phyloP scores from a whole-genome alignment of 768 basidiomycete species.

The Mycena haematopus region DNA sequence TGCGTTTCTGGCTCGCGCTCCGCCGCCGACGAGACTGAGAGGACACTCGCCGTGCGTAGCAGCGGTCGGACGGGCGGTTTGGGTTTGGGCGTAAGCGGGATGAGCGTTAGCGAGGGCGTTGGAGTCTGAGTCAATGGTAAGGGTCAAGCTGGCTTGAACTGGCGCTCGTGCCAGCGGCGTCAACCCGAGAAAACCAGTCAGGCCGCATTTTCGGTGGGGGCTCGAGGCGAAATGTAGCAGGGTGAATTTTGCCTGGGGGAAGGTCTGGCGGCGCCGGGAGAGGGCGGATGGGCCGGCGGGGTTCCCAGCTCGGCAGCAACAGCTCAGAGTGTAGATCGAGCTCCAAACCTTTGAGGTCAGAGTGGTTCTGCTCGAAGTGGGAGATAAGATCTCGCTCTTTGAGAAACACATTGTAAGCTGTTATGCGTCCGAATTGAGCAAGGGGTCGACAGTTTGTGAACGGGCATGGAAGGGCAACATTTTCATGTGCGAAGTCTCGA shows the following conservation, averaged over 20 bases:
- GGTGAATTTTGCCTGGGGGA: slow-evolving; percentile 7
- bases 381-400: slow-evolving; percentile 21
- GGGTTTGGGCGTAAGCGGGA: slow-evolving; percentile 3
- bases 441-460: slow-evolving; percentile 20
- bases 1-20: background rate
- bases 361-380: slow-evolving; percentile 11
- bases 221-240: slow-evolving; percentile 6
- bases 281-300: slow-evolving; percentile 15
- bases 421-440: slow-evolving; percentile 7
- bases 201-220: background rate
- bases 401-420: slow-evolving; percentile 6
- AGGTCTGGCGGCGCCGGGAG: slow-evolving; percentile 18
- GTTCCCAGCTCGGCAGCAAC: slow-evolving; percentile 21
- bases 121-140: background rate
- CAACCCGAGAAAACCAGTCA: slow-evolving; percentile 4
- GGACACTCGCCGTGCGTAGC: background rate
- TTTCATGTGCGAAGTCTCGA: slow-evolving; percentile 28
- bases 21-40: background rate
- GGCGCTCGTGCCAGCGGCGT: background rate
- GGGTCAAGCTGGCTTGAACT: background rate
- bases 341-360: slow-evolving; percentile 7
- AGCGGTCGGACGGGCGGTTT: slow-evolving; percentile 3
- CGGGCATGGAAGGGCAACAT: slow-evolving; percentile 19
- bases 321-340: slow-evolving; percentile 7
- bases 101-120: background rate